Evolutionary conservation across 495 filamentous ascomycete genomes (phyloP).

Genomic region (Tuber borchii): DNA sequence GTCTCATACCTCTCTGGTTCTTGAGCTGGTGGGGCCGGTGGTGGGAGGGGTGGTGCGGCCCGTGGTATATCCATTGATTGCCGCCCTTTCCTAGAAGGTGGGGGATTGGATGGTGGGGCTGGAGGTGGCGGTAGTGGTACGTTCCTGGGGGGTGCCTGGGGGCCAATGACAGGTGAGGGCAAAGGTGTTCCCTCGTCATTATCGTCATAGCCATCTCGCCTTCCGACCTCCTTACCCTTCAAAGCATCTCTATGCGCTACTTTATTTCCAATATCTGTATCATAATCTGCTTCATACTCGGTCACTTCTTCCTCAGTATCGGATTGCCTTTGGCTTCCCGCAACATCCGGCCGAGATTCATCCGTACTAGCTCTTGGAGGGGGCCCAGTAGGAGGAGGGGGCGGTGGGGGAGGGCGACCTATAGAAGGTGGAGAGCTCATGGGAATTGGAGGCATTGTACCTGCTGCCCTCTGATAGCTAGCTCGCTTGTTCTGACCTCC

Average conservation of each 20-base stretch:
- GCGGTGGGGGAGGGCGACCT: constrained; percentile 49
- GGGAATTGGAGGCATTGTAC: constrained; percentile 47
- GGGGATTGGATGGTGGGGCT: constrained; percentile 46
- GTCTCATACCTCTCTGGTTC: constrained; percentile 47
- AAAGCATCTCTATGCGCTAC: constrained; percentile 86
- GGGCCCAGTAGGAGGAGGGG: constrained; percentile 56
- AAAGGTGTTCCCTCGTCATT: constrained; percentile 48
- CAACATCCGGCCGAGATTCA: constrained; percentile 39
- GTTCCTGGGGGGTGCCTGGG: constrained; percentile 45
- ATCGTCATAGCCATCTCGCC: constrained; percentile 48
- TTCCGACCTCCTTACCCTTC: constrained; percentile 70
- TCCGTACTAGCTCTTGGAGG: constrained; percentile 64
- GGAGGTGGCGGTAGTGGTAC: constrained; percentile 50
- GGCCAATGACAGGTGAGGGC: constrained; percentile 46
- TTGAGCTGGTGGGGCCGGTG: constrained; percentile 46
- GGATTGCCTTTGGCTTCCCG: constrained; percentile 38
- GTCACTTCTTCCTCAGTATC: constrained; percentile 74
- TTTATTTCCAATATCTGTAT: constrained; percentile 90
- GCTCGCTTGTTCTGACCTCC: constrained; percentile 47
- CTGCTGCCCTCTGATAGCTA: constrained; percentile 46
- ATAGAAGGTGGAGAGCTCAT: constrained; percentile 42
- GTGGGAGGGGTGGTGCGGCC: constrained; percentile 62
- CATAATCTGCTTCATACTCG: constrained; percentile 97
- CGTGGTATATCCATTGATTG: constrained; percentile 65
- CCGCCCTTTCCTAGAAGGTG: constrained; percentile 38